Percentiles rank a stretch among this genome's conserved stretches.
Evolutionary conservation across 2,329 filamentous ascomycete genomes (phyloP).

Genomic region (Cadophora luteo-olivacea): DNA sequence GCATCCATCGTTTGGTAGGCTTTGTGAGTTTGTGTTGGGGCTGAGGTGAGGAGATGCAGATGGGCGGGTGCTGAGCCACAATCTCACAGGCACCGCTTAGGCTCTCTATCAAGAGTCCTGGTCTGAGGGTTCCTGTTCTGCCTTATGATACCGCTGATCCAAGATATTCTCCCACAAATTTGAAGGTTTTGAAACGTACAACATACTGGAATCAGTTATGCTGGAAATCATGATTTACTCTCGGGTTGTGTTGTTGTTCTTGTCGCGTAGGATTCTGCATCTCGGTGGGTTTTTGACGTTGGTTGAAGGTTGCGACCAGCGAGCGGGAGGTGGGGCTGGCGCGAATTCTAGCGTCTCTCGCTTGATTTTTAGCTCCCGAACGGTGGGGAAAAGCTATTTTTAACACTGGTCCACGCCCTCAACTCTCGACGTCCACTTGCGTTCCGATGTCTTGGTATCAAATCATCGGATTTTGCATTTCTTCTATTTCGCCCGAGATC

Average conservation of each 20-base stretch:
- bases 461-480: constrained; percentile 1
- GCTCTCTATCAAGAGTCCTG: constrained; percentile 4
- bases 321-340: not conserved
- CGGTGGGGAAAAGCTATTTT: constrained; percentile 10
- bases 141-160: not conserved
- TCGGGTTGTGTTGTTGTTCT: not conserved
- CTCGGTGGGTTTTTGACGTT: constrained; percentile 3
- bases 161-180: not conserved
- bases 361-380: not conserved
- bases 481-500: too few relatives aligned
- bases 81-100: constrained; percentile 26
- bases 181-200: not conserved
- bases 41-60: constrained; percentile 24
- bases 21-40: constrained; percentile 23
- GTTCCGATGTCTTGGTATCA: not conserved
- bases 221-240: too few relatives aligned
- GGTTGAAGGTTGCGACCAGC: not conserved
- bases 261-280: constrained; percentile 1
- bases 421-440: not conserved
- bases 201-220: too few relatives aligned
- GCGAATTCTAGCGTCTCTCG: constrained; percentile 3
- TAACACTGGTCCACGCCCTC: not conserved
- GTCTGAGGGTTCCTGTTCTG: constrained; percentile 5
- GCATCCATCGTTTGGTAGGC: constrained; percentile 25
- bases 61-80: constrained; percentile 29